Conservation (phyloP, 257 asterid species). For the Jasminum sambac region DNA sequence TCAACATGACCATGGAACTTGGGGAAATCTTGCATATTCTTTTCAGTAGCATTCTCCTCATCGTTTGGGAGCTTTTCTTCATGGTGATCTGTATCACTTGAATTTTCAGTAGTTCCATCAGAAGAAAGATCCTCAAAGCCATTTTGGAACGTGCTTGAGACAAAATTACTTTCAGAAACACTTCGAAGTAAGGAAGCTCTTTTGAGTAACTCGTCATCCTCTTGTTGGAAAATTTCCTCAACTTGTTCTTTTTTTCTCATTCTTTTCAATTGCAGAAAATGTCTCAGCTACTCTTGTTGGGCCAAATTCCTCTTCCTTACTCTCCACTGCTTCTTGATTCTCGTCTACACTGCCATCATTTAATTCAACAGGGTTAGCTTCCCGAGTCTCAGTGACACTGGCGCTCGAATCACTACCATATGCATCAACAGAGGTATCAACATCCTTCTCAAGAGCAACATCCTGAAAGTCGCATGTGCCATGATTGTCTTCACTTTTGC, state of each 20-base stretch:
- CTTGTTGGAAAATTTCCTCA: slow-evolving; percentile 26
- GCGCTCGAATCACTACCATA: slow-evolving; percentile 25
- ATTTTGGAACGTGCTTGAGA: slow-evolving; percentile 29
- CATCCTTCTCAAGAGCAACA: slow-evolving; percentile 32
- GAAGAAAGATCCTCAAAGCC: slow-evolving; percentile 36
- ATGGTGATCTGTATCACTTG: slow-evolving; percentile 20
- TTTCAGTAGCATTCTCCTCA: slow-evolving; percentile 26
- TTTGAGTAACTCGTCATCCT: slow-evolving; percentile 32
- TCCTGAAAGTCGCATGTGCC: slow-evolving; percentile 36
- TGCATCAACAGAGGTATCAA: slow-evolving; percentile 39
- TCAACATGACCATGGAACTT: slow-evolving; percentile 34
- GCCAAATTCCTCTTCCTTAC: slow-evolving; percentile 30
- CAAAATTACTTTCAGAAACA: slow-evolving; percentile 42
- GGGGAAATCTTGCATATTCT: slow-evolving; percentile 21
- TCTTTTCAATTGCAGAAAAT: slow-evolving; percentile 31
- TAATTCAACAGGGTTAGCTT: slow-evolving; percentile 33
- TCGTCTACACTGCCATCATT: slow-evolving; percentile 31
- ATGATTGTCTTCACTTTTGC: slow-evolving; percentile 30
- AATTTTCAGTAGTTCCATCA: slow-evolving; percentile 30
- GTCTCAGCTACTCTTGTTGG: slow-evolving; percentile 28
- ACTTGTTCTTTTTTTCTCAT: slow-evolving; percentile 31
- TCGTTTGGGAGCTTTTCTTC: slow-evolving; percentile 36
- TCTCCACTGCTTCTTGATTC: slow-evolving; percentile 24
- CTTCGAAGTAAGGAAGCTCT: slow-evolving; percentile 35
- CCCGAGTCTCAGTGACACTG: slow-evolving; percentile 31